Conservation (phyloP, 2,329 filamentous ascomycete genomes). For the Helminthosporium solani region DNA sequence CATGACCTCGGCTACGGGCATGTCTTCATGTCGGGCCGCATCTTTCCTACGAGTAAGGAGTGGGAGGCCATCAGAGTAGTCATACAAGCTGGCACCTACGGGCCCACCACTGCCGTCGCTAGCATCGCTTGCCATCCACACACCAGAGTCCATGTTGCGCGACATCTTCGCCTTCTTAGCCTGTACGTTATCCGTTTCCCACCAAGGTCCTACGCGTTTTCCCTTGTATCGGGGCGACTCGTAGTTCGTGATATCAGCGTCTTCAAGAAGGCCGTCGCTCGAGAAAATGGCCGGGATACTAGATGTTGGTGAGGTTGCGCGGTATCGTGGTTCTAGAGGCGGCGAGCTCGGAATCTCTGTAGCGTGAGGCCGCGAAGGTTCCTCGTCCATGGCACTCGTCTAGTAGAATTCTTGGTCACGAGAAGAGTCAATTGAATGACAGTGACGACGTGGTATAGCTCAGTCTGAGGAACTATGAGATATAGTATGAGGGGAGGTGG, state of each 20-base stretch:
- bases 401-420: neutral
- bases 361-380: slow-evolving; percentile 24
- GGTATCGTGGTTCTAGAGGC: slow-evolving; percentile 23
- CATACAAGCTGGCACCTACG: neutral
- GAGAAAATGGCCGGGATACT: slow-evolving; percentile 38
- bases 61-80: neutral
- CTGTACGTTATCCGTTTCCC: slow-evolving; percentile 14
- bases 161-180: slow-evolving; percentile 31
- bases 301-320: slow-evolving; percentile 27
- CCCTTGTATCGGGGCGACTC: slow-evolving; percentile 35
- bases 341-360: slow-evolving; percentile 24
- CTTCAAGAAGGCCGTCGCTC: slow-evolving; percentile 33
- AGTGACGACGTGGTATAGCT: neutral
- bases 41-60: slow-evolving; percentile 2
- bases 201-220: slow-evolving; percentile 35
- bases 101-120: slow-evolving; percentile 9
- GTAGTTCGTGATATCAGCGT: slow-evolving; percentile 34
- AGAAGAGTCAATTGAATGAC: neutral
- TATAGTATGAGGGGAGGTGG: neutral
- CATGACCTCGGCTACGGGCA: slow-evolving; percentile 5
- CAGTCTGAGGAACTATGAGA: neutral
- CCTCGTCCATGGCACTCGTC: slow-evolving; percentile 23
- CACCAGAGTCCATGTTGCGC: slow-evolving; percentile 35
- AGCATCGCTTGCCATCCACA: slow-evolving; percentile 36
- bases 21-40: too few relatives aligned